phyloP scores from a whole-genome alignment of 1,139 yeast species.

The Hemisphaericaspora xylofermentans region DNA sequence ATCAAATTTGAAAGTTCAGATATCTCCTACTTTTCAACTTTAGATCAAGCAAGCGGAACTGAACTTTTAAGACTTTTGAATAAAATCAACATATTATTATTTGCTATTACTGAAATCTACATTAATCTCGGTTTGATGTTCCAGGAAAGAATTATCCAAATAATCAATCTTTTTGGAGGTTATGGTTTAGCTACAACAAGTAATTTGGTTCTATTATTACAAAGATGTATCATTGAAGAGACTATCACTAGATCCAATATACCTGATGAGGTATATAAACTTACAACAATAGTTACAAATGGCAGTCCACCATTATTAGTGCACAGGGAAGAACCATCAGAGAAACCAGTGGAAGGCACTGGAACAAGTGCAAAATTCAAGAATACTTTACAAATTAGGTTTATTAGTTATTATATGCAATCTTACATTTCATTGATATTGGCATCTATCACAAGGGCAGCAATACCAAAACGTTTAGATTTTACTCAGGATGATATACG shows the following conservation, averaged over 20 bases:
- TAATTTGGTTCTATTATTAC: slow-evolving; percentile 43
- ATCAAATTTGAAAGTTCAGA: slow-evolving; percentile 17
- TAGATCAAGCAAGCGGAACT: slow-evolving; percentile 30
- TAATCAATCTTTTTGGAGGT: slow-evolving; percentile 43
- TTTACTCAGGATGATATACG: slow-evolving; percentile 32
- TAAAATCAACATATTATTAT: slow-evolving; percentile 39
- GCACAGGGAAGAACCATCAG: slow-evolving; percentile 32
- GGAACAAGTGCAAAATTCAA: slow-evolving; percentile 56
- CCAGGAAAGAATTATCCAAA: slow-evolving; percentile 46
- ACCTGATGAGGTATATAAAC: slow-evolving; percentile 48
- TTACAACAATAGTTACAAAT: slow-evolving; percentile 34
- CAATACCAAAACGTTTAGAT: slow-evolving; percentile 48
- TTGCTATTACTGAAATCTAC: slow-evolving; percentile 52
- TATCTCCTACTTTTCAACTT: slow-evolving; percentile 28
- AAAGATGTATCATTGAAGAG: slow-evolving; percentile 58
- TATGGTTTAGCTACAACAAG: slow-evolving; percentile 24
- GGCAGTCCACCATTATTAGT: slow-evolving; percentile 39
- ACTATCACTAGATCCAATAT: slow-evolving; percentile 44
- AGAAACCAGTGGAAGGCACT: slow-evolving; percentile 32
- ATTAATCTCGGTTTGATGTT: slow-evolving; percentile 52
- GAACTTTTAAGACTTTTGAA: slow-evolving; percentile 34
- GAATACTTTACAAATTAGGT: slow-evolving; percentile 57
- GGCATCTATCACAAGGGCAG: slow-evolving; percentile 39
- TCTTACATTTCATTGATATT: slow-evolving; percentile 46
- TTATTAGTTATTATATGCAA: slow-evolving; percentile 50